These are phyloP conservation scores for Pleoardoris graminearum DNA, from an alignment of 2,329 filamentous ascomycete genomes.

Conservation along the genomic window DNA sequence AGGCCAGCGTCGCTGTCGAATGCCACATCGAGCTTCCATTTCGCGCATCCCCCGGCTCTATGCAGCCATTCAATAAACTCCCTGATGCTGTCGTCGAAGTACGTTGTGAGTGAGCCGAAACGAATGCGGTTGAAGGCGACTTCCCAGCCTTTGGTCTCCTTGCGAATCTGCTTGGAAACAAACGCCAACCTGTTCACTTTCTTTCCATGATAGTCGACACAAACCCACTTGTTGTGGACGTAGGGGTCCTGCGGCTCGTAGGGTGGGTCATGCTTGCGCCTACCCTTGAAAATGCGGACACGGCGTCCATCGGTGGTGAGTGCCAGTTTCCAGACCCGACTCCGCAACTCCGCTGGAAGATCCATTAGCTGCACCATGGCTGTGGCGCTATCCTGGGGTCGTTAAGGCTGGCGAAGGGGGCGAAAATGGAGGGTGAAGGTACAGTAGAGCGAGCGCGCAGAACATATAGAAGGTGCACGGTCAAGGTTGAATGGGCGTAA, in stretches of 20 bases:
- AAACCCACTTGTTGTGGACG: background rate
- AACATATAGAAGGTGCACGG: too few relatives aligned
- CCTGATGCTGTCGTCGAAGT: background rate
- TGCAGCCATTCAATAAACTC: background rate
- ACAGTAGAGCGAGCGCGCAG: too few relatives aligned
- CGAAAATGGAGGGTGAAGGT: too few relatives aligned
- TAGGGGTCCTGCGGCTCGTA: background rate
- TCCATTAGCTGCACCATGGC: background rate
- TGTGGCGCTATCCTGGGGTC: too few relatives aligned
- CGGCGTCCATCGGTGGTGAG: background rate
- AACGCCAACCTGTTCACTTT: background rate
- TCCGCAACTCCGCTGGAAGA: background rate
- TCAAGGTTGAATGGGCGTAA: too few relatives aligned
- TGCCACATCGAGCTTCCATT: background rate
- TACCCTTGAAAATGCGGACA: background rate
- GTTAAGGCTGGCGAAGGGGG: too few relatives aligned
- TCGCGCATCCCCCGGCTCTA: background rate
- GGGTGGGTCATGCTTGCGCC: background rate
- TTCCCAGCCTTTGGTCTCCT: background rate
- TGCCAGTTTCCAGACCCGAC: background rate
- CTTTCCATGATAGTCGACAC: background rate
- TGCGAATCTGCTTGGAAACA: background rate
- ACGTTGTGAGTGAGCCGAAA: background rate
- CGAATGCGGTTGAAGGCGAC: background rate
- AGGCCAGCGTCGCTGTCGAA: background rate